Evolutionary conservation across 2,329 filamentous ascomycete species (phyloP), one percentile per base, ranked within the genome.

Genomic region (Colletotrichum kahawae): DNA sequence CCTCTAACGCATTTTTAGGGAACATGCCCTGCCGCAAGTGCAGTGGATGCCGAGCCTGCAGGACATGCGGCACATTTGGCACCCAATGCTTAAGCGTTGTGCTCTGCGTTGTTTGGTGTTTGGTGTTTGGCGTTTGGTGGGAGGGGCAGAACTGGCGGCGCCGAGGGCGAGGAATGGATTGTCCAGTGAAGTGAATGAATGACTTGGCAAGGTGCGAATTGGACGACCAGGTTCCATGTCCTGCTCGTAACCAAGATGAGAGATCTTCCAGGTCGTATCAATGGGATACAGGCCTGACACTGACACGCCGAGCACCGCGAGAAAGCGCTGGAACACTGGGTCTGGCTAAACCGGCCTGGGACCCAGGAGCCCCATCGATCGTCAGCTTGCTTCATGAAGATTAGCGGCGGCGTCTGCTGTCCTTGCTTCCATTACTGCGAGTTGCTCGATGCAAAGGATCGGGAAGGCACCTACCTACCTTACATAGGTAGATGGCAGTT

Each of bases 31-130:
- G 70, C 59, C 57, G 38, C 67, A 70, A 64, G 36, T 74, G 69
- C 70, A 68, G 69, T 67, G 69, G 62, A 73, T 75, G 63, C 73
- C 68, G 71, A 71, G 71, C 71, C 68, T 67, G 71, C 71, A 71
- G 67, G 71, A 21, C 72, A 64, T 75, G 72, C 72, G 62, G 72
- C 69, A 67, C 62, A 67, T 72, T 67, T 75, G 68, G 33, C 69
- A 48, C 36, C 72, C 54, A 75, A 67, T 72, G 62, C 63, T 72
- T 75, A 59, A 72, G 72, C 71, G 27, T 74, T 29, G 64, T 70
- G n/a, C 43, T 51, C 43, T 51, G 43, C 43, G 43, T 21, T 51
- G n/a, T 51, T 21, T 21, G 43, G 43, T 21, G n/a, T 51, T 21
- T 51, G 34, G 13, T 13, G 34, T 36, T 36, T 36, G n/a, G 43